Percentiles rank a stretch among this genome's conserved stretches.
phyloP scores from a whole-genome alignment of 345 rosid genomes.

The Capsella bursapastoris region DNA sequence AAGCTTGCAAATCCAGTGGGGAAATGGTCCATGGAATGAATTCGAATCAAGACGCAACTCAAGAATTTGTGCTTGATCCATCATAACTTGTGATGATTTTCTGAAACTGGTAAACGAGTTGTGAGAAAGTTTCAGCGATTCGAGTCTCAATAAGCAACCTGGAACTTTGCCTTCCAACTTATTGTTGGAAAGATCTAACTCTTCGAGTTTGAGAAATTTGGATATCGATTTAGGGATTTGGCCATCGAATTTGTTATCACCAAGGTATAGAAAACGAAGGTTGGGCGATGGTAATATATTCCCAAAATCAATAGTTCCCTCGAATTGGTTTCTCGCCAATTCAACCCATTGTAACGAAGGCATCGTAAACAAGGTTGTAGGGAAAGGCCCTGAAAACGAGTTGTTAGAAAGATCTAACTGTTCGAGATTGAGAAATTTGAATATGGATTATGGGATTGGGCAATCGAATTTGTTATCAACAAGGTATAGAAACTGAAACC shows the following conservation, averaged over 20 bases:
- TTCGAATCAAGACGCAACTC: neutral
- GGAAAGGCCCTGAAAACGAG: constrained; percentile 4
- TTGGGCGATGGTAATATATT: neutral
- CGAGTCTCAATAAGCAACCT: neutral
- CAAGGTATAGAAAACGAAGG: neutral
- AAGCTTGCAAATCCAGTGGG: constrained; percentile 42
- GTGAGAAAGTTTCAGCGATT: neutral
- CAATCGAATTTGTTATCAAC: neutral
- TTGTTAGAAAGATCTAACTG: neutral
- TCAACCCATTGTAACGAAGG: neutral
- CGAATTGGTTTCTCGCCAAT: neutral
- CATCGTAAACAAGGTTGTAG: constrained; percentile 5
- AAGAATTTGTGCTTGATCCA: neutral
- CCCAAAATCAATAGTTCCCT: neutral
- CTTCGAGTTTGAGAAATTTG: neutral
- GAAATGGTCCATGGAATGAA: constrained; percentile 6
- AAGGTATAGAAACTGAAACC: accelerated
- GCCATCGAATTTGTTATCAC: neutral
- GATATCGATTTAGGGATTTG: neutral
- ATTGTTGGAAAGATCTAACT: constrained; percentile 47
- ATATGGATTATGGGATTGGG: neutral
- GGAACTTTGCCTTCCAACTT: constrained; percentile 8
- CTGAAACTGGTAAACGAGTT: constrained; percentile 1
- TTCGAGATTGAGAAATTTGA: neutral
- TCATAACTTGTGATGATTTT: neutral